Evolutionary conservation across 495 filamentous ascomycete genomes (phyloP).

Genomic region (Rhypophila decipiens): DNA sequence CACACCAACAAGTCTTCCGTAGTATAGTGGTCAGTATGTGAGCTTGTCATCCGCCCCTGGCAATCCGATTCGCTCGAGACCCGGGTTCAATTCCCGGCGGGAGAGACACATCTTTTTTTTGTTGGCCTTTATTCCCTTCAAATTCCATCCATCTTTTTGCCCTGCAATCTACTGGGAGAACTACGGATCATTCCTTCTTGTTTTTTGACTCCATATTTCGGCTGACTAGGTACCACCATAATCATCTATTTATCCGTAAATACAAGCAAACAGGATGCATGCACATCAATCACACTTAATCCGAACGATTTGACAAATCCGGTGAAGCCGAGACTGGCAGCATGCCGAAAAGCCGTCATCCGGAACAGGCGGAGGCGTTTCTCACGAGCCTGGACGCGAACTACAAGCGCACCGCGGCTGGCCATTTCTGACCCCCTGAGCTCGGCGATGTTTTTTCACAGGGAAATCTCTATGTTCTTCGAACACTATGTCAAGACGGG

Average conservation of each 20-base stretch:
- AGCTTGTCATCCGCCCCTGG: not conserved
- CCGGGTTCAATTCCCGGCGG: constrained; percentile 1
- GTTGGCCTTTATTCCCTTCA: not conserved
- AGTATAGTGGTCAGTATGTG: constrained; percentile 1
- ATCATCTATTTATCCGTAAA: too few relatives aligned
- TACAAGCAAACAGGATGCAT: too few relatives aligned
- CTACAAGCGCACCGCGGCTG: not conserved
- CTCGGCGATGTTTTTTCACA: not conserved
- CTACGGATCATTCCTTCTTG: too few relatives aligned
- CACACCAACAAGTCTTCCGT: not conserved
- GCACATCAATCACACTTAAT: not conserved
- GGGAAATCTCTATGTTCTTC: not conserved
- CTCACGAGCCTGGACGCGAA: not conserved
- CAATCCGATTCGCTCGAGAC: not conserved
- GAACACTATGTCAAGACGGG: not conserved
- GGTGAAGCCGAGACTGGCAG: not conserved
- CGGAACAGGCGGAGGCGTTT: not conserved
- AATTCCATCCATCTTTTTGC: not conserved
- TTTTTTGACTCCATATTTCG: too few relatives aligned
- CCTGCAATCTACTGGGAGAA: too few relatives aligned
- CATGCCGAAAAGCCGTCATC: not conserved
- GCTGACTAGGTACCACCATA: too few relatives aligned
- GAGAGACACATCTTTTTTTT: not conserved
- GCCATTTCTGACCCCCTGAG: not conserved
- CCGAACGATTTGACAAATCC: not conserved